Conservation (phyloP, 352 stramenopile species). For the Globisporangium paddicum region DNA sequence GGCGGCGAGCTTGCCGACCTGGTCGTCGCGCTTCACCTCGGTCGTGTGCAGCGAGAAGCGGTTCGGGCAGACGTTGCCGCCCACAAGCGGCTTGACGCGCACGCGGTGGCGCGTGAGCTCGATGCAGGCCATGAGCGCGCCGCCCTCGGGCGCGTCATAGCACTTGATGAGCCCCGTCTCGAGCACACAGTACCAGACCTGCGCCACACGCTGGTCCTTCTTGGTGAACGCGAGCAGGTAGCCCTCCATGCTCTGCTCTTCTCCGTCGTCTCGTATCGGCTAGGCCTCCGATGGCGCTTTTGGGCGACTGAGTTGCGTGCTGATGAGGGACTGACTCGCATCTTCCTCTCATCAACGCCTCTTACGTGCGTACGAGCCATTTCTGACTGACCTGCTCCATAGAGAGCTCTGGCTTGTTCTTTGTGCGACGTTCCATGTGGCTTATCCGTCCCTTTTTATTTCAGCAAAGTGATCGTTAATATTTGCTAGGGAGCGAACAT, state of each 20-base stretch:
- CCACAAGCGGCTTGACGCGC: constrained; percentile 40
- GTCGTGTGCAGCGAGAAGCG: constrained; percentile 50
- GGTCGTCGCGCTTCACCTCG: constrained; percentile 49
- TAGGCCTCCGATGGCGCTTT: neutral
- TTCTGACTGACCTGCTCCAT: neutral
- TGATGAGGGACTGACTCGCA: neutral
- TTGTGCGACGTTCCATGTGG: neutral
- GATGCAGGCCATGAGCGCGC: constrained; percentile 28
- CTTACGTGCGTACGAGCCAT: neutral
- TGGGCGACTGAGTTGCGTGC: neutral
- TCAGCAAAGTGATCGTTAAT: neutral
- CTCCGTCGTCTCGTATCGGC: neutral
- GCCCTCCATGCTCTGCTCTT: constrained; percentile 73
- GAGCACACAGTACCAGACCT: constrained; percentile 61
- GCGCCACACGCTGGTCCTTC: constrained; percentile 25
- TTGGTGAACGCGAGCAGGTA: constrained; percentile 64
- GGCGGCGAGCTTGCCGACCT: constrained; percentile 34
- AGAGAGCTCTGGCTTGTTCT: neutral
- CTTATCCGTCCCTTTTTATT: neutral
- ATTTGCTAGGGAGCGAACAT: neutral
- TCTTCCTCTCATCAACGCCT: neutral
- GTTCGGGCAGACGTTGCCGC: constrained; percentile 56
- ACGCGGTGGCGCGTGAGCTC: constrained; percentile 64
- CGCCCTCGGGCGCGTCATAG: constrained; percentile 31
- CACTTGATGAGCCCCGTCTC: constrained; percentile 58